Percentiles rank a stretch among this genome's conserved stretches.
phyloP scores from a whole-genome alignment of 2,329 filamentous ascomycete genomes.

The Trichophyton verrucosum region DNA sequence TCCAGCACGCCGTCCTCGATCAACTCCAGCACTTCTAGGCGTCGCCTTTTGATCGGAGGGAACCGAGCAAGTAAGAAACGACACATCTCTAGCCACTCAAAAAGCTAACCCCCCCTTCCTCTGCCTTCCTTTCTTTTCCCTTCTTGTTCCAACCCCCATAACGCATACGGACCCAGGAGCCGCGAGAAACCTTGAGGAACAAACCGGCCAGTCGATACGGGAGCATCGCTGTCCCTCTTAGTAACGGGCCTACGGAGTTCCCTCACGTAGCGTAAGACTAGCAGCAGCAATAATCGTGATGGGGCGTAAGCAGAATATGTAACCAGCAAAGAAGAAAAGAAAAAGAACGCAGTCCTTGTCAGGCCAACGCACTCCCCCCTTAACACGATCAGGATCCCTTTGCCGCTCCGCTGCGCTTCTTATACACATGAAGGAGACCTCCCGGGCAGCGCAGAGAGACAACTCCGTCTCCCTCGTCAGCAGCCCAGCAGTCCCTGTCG shows the following conservation, averaged over 20 bases:
- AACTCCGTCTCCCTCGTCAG: not conserved
- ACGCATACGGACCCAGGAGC: not conserved
- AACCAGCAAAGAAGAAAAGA: constrained; percentile 1
- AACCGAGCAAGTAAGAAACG: constrained; percentile 2
- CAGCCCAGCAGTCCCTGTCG: not conserved
- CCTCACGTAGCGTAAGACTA: constrained; percentile 3
- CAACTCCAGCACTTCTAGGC: not conserved
- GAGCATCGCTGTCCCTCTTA: not conserved
- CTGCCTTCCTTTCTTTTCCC: no score
- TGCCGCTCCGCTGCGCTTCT: not conserved
- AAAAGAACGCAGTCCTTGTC: constrained; percentile 3
- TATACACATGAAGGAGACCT: not conserved
- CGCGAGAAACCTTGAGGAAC: not conserved
- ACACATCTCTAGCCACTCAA: not conserved
- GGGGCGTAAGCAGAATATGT: constrained; percentile 1
- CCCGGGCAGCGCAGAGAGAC: not conserved
- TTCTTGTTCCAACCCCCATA: not conserved
- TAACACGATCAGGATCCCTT: not conserved
- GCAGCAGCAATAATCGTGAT: constrained; percentile 3
- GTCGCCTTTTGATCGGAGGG: not conserved
- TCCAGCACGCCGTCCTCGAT: constrained; percentile 1
- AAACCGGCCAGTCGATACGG: not conserved
- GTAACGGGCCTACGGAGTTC: constrained; percentile 1
- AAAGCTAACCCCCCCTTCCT: not conserved
- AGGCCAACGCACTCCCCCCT: constrained; percentile 3